Base-by-base conservation (phyloP, 768 basidiomycete genomes). In the Paxillus rubicundulus region DNA sequence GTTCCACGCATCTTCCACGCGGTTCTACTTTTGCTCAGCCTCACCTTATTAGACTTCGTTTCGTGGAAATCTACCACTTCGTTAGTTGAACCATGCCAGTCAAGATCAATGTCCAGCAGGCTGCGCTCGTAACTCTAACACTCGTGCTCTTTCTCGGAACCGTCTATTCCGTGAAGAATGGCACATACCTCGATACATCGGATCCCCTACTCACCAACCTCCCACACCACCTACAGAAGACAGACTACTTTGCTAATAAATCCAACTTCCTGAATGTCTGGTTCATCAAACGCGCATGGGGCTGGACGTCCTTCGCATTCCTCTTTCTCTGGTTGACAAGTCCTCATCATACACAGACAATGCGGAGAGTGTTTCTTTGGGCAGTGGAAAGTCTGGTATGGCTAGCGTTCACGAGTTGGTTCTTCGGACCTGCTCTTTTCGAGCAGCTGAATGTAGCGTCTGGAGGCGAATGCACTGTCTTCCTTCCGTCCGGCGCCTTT, bases 271-370 rank as follows among this genome's bases (percentile, higher is more conserved):
- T 98, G 64, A 98, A 98, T 64, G 78, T 85, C 52, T 73, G 81
- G 61, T 95, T 96, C 71, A 91, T 95, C 65, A 98, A 98, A 72
- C 77, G 81, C 47, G 83, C 87, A 20, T 97, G 96, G 94, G 91
- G 73, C 0, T 97, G 94, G 93, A 94, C 93, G 1, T 78, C 89
- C 7, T 75, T 74, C 32, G 75, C 80, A 0, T 92, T 90, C 61
- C 62, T 85, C 49, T 60, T 78, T 49, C 73, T 78, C 21, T 87
- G 80, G 77, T 27, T 77, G 45, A 84, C 87, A 1, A 78, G 80
- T 56, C 81, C 86, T 5, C 66, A 73, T 2, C 63, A 66, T 9
- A 66, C 68, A 3, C 77, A 78, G 28, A 72, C 76, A 1, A 53
- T 60, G 9, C 49, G 68, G 18, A 76, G 85, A 39, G 53, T 85